Evolutionary conservation across 2,329 filamentous ascomycete genomes (phyloP).

Genomic region (Xylariaceae sp.): DNA sequence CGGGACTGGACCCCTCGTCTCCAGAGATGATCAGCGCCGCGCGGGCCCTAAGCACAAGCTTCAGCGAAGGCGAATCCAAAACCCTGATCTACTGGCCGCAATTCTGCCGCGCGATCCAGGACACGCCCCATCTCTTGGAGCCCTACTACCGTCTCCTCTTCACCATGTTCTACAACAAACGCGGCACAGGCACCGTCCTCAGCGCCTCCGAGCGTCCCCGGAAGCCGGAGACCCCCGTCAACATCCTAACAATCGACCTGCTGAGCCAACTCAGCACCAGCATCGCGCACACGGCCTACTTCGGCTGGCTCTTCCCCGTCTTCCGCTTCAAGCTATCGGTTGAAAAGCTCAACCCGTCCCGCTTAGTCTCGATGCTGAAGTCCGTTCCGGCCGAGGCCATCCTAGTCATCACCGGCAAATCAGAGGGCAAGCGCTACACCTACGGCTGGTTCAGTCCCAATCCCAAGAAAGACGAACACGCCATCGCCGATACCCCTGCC

Average conservation of each 20-base stretch:
- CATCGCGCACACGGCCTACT: neutral
- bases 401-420: neutral
- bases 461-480: neutral
- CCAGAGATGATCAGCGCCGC: neutral
- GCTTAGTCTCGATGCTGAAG: neutral
- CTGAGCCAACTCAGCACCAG: conserved; percentile 3
- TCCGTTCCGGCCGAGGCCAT: neutral
- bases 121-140: neutral
- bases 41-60: neutral
- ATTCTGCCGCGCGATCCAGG: neutral
- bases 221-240: neutral
- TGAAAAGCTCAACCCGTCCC: neutral
- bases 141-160: neutral
- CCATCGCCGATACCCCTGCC: neutral
- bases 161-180: neutral
- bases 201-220: neutral
- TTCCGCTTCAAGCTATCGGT: neutral
- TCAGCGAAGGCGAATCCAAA: neutral
- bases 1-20: neutral
- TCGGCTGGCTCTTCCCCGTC: conserved; percentile 1
- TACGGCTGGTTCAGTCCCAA: neutral
- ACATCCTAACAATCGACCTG: neutral
- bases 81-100: neutral
- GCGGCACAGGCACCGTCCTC: neutral
- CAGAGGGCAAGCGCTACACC: neutral